Conservation (phyloP, 2,329 filamentous ascomycete species). For the Byssoonygena ceratinophila region DNA sequence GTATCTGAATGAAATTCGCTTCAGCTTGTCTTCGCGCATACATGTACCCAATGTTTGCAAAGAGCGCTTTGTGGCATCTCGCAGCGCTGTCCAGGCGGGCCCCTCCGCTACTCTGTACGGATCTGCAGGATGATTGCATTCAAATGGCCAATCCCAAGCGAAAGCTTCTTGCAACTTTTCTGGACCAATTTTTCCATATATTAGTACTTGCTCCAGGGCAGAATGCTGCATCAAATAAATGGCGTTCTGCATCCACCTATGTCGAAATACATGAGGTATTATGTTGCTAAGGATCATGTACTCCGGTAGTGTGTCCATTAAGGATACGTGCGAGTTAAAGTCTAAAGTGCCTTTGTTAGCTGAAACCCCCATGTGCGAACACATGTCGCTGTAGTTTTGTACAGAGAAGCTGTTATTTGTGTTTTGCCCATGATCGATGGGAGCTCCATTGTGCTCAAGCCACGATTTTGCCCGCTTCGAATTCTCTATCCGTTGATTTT, state of each 20-base stretch:
- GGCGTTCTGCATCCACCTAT: conserved; percentile 38
- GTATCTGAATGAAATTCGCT: conserved; percentile 21
- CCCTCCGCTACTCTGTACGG: background rate
- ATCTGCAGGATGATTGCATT: background rate
- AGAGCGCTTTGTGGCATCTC: conserved; percentile 14
- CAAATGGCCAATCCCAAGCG: conserved; percentile 27
- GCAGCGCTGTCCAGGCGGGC: background rate
- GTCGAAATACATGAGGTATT: conserved; percentile 25
- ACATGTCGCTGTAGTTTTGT: conserved; percentile 21
- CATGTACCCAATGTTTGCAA: conserved; percentile 13
- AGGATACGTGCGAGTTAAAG: conserved; percentile 19
- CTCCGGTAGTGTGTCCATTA: conserved; percentile 37
- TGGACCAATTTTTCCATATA: conserved; percentile 28
- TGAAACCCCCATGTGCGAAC: conserved; percentile 23
- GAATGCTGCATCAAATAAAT: conserved; percentile 43
- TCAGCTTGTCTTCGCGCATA: conserved; percentile 22
- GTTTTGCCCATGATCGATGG: background rate
- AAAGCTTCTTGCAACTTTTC: conserved; percentile 37
- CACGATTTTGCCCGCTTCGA: conserved; percentile 16
- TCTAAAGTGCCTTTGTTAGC: conserved; percentile 19
- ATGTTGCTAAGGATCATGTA: conserved; percentile 42
- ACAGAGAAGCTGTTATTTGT: conserved; percentile 12
- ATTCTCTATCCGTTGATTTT: conserved; percentile 15
- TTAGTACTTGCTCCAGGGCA: conserved; percentile 39
- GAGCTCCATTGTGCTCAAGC: background rate